Base-by-base conservation (phyloP, 352 stramenopile species). In the Pythium aristosporum region DNA sequence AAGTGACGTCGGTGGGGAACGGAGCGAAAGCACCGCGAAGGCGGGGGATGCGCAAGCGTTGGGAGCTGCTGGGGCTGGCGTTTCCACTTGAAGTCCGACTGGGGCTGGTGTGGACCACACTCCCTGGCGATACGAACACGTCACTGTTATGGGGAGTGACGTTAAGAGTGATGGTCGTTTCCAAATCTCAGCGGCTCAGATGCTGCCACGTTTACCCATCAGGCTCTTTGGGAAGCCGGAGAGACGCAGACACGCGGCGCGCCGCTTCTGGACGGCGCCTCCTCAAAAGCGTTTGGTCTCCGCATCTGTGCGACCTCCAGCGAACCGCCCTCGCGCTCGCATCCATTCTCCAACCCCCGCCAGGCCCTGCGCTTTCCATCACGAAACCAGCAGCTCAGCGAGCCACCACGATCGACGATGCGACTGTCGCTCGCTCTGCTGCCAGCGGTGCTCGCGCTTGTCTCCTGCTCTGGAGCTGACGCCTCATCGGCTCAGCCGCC, bases 41-140 rank as follows among this genome's bases (percentile, higher is more conserved):
- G 39, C 6, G 6, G 28, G 20, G 28, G 36, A 20, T 30, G 25
- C 25, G 7, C 5, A 42, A 13, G 20, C 18, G 21, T 30, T 32
- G 51, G 50, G 41, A 36, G 20, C 39, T 18, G 15, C 39, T 42
- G 37, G 37, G 11, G 25, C 6, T 44, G 41, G 21, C 44, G 30
- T 65, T 60, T 48, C 59, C 54, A 43, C 59, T 68, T 68, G 41
- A 68, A 68, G 61, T 36, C 25, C 9, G n/a, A 57, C 37, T 25
- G n/a, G 37, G n/a, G 23, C 7, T 28, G 21, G 42, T 42, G 60
- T 66, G 60, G 61, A 58, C 61, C 61, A 68, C 53, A 57, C 43
- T 48, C 51, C 42, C 60, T 61, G 28, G 51, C n/a, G 21, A 52
- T 68, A 57, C 28, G 36, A 46, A 59, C 49, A 53, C n/a, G 59